Evolutionary conservation across 163 green algal genomes (phyloP), one percentile per base, ranked within the genome.

Genomic region (Coccomyxa subellipsoidea): DNA sequence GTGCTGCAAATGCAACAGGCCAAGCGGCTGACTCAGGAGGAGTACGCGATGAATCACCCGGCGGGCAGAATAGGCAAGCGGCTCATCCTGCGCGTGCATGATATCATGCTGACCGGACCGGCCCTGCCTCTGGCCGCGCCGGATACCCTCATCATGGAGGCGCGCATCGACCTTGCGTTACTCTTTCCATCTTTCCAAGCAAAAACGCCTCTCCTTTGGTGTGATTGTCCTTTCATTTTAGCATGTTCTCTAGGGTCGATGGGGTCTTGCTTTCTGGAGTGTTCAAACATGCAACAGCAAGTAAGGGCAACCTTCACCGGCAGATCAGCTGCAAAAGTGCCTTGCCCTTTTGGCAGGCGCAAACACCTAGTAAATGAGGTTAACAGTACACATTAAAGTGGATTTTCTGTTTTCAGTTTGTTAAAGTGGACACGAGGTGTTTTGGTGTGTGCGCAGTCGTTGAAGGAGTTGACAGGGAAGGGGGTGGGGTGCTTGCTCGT

Each of bases 11-110:
- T 12, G 47, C 0, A 18, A 36, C 83, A 89, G 85, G 82, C 84
- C 38, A 85, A 85, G 54, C 77, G 88, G 69, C 54, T 90, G 36
- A 90, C 86, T 0, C 71, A 77, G 34, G 88, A 90, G 69, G 69
- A 89, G 59, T 92, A 87, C 37, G 88, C 88, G 18, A 89, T 87
- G 84, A 90, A 92, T 69, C 90, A 94, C 79, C 90, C 90, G 0
- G 90, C 91, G 35, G 91, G 91, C 0, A 83, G 91, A 34, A 94
- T 94, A 77, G 91, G 91, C 39, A 92, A 92, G 82, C 84, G 91
- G 23, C 89, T 94, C 25, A 93, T 93, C 3, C 87, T 94, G 79
- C 84, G 87, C 0, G 91, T 94, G 71, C 8, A 34, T 0, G 84
- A 92, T 69, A 69, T 92, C 53, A 91, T 91, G 87, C 69, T 89